These are phyloP conservation scores for Tuber melanosporum DNA, from an alignment of 495 filamentous ascomycete species.

Conservation along the genomic window DNA sequence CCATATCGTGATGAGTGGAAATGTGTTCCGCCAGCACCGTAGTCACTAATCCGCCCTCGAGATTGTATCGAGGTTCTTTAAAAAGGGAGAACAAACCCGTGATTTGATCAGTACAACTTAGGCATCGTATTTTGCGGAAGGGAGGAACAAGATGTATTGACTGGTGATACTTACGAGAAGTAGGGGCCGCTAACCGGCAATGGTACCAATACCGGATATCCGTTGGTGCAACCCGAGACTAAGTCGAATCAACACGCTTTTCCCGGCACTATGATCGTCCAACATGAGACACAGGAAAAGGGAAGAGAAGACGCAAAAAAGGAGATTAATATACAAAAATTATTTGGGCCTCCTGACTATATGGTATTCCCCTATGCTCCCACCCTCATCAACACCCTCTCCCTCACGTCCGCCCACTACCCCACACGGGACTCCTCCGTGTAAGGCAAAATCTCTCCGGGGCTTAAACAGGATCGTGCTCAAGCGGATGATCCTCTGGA, in stretches of 20 bases:
- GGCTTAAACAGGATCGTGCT: neutral
- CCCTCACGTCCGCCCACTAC: neutral
- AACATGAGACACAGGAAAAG: conserved; percentile 28
- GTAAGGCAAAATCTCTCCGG: neutral
- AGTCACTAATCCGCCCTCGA: neutral
- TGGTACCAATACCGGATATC: conserved; percentile 9
- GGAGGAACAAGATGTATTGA: conserved; percentile 4
- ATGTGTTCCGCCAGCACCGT: neutral
- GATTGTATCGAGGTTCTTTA: conserved; percentile 9
- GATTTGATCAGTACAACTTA: neutral
- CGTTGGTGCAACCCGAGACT: neutral
- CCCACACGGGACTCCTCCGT: neutral
- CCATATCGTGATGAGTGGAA: conserved; percentile 8
- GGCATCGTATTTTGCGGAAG: neutral
- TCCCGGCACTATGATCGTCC: conserved; percentile 31
- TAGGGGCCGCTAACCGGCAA: conserved; percentile 16
- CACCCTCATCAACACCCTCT: neutral
- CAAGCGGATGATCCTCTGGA: neutral
- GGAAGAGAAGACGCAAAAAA: conserved; percentile 14
- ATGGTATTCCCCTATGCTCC: conserved; percentile 4
- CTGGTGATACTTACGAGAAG: conserved; percentile 22
- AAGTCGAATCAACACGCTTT: conserved; percentile 21
- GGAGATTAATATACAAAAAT: conserved; percentile 33
- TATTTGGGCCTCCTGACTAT: conserved; percentile 13
- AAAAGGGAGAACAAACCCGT: neutral